Percentiles rank a stretch among this genome's conserved stretches.
These are phyloP conservation scores for Bathelium albidoporum DNA, from an alignment of 495 filamentous ascomycete species.

Conservation along the genomic window DNA sequence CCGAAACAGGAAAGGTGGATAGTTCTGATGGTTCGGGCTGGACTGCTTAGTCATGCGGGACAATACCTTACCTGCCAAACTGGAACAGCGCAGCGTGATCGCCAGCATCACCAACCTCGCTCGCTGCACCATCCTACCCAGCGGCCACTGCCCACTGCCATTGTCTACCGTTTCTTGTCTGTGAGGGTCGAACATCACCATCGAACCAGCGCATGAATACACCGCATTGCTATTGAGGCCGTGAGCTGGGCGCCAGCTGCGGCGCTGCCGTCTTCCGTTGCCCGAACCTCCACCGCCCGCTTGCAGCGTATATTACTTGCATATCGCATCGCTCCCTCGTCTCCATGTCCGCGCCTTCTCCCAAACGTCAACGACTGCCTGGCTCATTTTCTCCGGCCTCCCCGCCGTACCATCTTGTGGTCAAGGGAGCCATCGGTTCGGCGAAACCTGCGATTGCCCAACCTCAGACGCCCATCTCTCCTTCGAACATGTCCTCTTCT, in stretches of 20 bases:
- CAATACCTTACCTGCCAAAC: neutral
- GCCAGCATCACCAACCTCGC: constrained; percentile 1
- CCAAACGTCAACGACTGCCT: constrained; percentile 25
- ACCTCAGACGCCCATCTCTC: constrained; percentile 32
- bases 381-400: constrained; percentile 30
- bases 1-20: neutral
- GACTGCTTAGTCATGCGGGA: neutral
- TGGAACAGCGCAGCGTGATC: neutral
- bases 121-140: neutral
- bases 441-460: constrained; percentile 24
- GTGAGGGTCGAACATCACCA: too few relatives aligned
- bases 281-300: neutral
- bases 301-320: neutral
- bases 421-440: constrained; percentile 17
- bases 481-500: constrained; percentile 24
- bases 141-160: neutral
- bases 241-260: neutral
- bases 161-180: neutral
- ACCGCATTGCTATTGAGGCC: neutral
- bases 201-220: neutral
- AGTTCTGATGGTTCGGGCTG: neutral
- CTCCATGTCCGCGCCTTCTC: constrained; percentile 24
- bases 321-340: constrained; percentile 3
- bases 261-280: neutral
- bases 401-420: constrained; percentile 26